Conservation (phyloP, 2,329 filamentous ascomycete genomes). For the Lasiodiplodia sp. region DNA sequence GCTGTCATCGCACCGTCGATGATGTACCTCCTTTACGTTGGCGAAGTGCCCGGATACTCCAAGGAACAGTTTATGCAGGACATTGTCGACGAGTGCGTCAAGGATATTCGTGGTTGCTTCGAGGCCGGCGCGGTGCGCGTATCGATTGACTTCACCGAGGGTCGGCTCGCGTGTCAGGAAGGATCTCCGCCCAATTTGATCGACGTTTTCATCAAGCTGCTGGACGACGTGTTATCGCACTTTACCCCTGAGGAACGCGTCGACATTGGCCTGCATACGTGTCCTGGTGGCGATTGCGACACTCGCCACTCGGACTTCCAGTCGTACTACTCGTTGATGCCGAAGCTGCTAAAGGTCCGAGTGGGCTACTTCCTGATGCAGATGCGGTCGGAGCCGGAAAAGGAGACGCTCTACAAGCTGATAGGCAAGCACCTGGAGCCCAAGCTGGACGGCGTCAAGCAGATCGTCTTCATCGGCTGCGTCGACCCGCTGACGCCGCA, state of each 20-base stretch:
- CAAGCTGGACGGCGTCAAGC: constrained; percentile 18
- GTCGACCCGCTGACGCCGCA: constrained; percentile 25
- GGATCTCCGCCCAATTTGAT: constrained; percentile 26
- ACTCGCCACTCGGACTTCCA: constrained; percentile 26
- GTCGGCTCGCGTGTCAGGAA: constrained; percentile 26
- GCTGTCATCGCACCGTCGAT: constrained; percentile 28
- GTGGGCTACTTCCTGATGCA: constrained; percentile 29
- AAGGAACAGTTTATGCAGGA: constrained; percentile 27
- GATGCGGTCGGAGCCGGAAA: constrained; percentile 24
- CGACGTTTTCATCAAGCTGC: constrained; percentile 24
- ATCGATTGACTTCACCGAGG: constrained; percentile 29
- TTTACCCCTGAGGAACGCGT: constrained; percentile 24
- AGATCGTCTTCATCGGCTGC: constrained; percentile 16
- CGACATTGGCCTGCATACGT: constrained; percentile 27
- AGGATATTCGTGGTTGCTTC: constrained; percentile 28
- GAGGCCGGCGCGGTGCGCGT: constrained; percentile 25
- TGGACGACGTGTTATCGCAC: constrained; percentile 26
- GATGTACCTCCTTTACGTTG: constrained; percentile 29
- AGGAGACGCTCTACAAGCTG: constrained; percentile 18
- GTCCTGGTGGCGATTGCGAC: constrained; percentile 28
- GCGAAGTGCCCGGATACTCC: constrained; percentile 27
- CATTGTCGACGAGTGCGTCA: constrained; percentile 28
- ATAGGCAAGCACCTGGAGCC: constrained; percentile 25
- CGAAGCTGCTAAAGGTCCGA: constrained; percentile 24
- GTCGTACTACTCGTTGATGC: constrained; percentile 26